Evolutionary conservation across 371 early-diverging fungal species (phyloP), one percentile per base, ranked within the genome.

Genomic region (Mortierella polycephala): DNA sequence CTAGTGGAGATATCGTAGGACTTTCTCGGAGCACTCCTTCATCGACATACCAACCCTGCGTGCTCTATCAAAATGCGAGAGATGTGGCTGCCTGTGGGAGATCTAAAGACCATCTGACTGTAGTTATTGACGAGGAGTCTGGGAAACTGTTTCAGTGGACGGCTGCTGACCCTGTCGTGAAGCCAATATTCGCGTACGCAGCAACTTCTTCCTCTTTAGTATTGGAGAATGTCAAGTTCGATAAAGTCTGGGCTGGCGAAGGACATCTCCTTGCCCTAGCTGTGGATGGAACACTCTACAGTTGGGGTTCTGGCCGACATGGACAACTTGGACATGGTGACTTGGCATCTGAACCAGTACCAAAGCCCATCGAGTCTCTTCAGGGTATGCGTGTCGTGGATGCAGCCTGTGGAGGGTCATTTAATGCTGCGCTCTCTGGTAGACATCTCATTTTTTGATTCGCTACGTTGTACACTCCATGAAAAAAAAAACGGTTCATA

Each of bases 291-390:
- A 56, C 60, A 8, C 54, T 81, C 12, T 75, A 71, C 44, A 75
- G 76, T 41, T 81, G 81, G 81, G 81, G 81, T 2, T 68, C 76
- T 13, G 70, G 72, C 0, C 60, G 81, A 52, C 58, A 75, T 69
- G 76, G 81, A 7, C 81, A 81, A 49, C 69, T 81, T 12, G 81
- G 81, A 8, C 72, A 81, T 51, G 81, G 81, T 7, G 59, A 68
- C 55, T 37, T 67, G 10, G 46, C 7, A 5, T 69, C 64, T 1
- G 56, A 53, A 45, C 14, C 60, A 0, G 2, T 23, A 14, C 81
- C 81, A 12, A 71, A 59, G 44, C 57, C 71, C 5, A 61, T 81
- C 45, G 81, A 81, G 46, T 39, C 72, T 0, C 62, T 79, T 5
- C 62, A 75, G 13, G 75, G 72, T 30, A 67, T 75, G 1, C 71